Evolutionary conservation across 2,329 filamentous ascomycete species (phyloP).

Genomic region (Cladophialophora psammophila): DNA sequence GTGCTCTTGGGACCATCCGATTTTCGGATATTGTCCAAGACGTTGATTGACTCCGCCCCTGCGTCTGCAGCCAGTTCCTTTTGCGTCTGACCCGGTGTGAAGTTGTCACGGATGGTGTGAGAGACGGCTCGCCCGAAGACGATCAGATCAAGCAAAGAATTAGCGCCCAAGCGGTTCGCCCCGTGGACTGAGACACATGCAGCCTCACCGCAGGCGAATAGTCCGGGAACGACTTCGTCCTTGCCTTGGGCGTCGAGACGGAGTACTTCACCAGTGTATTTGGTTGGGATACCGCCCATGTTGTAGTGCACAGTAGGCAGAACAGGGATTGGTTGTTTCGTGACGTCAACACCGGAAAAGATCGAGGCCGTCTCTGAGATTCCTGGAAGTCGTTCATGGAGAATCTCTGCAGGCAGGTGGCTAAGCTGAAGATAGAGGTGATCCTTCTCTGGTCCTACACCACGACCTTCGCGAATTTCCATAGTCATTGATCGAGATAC

Average conservation of each 20-base stretch:
- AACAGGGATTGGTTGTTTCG: conserved; percentile 95
- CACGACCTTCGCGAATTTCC: conserved; percentile 96
- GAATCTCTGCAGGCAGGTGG: conserved; percentile 88
- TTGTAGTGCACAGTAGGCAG: conserved; percentile 98
- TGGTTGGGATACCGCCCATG: conserved; percentile 98
- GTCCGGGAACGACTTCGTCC: conserved; percentile 90
- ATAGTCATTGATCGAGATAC: conserved; percentile 98
- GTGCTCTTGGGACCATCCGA: conserved; percentile 80
- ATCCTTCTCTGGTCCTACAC: conserved; percentile 96
- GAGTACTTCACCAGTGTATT: conserved; percentile 95
- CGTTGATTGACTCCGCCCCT: conserved; percentile 72
- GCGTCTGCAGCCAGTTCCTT: conserved; percentile 83
- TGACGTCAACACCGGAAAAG: conserved; percentile 95
- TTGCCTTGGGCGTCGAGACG: conserved; percentile 85
- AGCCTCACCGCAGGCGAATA: conserved; percentile 96
- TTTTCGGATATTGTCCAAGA: conserved; percentile 78
- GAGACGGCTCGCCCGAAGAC: conserved; percentile 98
- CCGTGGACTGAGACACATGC: conserved; percentile 98
- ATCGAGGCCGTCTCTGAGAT: conserved; percentile 98
- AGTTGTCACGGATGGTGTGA: conserved; percentile 95
- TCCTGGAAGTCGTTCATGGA: conserved; percentile 95
- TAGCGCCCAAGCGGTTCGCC: conserved; percentile 96
- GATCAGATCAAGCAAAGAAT: conserved; percentile 95
- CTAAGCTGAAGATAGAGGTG: conserved; percentile 98
- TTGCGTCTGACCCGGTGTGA: conserved; percentile 80